A percentile compares a stretch with the other conserved stretches of the same genome.
These are phyloP conservation scores for Xerocomellus intermedius DNA, from an alignment of 768 basidiomycete species.

Conservation along the genomic window DNA sequence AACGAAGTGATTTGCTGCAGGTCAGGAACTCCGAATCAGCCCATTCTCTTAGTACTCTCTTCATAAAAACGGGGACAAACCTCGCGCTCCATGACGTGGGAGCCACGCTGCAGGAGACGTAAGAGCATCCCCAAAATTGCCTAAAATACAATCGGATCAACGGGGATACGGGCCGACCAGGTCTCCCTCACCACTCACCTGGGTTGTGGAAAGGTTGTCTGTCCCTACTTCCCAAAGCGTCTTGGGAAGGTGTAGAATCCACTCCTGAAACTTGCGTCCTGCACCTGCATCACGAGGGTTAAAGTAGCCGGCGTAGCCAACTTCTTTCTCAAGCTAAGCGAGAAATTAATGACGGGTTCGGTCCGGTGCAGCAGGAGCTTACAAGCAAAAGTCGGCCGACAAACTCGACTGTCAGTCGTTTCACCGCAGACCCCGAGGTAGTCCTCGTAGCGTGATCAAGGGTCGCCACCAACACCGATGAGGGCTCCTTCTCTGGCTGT, in stretches of 20 bases:
- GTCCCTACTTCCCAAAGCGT: conserved; percentile 81
- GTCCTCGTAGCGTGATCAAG: conserved; percentile 65
- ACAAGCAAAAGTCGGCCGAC: conserved; percentile 70
- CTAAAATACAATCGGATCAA: conserved; percentile 31
- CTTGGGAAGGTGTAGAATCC: conserved; percentile 77
- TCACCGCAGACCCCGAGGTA: conserved; percentile 59
- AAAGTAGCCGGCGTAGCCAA: conserved; percentile 51
- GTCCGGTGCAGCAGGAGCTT: conserved; percentile 16
- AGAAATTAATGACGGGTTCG: conserved; percentile 3
- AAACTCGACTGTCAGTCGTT: conserved; percentile 72
- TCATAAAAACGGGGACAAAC: conserved; percentile 34
- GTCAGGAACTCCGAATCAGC: conserved; percentile 15
- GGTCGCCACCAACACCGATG: conserved; percentile 46
- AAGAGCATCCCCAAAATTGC: conserved; percentile 63
- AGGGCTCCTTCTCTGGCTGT: conserved; percentile 17
- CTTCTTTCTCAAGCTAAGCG: conserved; percentile 58
- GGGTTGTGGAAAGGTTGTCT: conserved; percentile 52
- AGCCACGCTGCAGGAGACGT: conserved; percentile 55
- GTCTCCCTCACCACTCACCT: conserved; percentile 57
- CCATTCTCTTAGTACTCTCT: conserved; percentile 2
- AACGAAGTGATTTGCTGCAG: conserved; percentile 49
- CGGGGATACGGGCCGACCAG: not conserved
- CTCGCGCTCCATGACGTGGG: conserved; percentile 41
- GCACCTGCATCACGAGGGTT: conserved; percentile 31
- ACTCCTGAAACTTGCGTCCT: conserved; percentile 46